Conservation (phyloP, 2,329 filamentous ascomycete species). For the Tolypocladium ovalisporum region DNA sequence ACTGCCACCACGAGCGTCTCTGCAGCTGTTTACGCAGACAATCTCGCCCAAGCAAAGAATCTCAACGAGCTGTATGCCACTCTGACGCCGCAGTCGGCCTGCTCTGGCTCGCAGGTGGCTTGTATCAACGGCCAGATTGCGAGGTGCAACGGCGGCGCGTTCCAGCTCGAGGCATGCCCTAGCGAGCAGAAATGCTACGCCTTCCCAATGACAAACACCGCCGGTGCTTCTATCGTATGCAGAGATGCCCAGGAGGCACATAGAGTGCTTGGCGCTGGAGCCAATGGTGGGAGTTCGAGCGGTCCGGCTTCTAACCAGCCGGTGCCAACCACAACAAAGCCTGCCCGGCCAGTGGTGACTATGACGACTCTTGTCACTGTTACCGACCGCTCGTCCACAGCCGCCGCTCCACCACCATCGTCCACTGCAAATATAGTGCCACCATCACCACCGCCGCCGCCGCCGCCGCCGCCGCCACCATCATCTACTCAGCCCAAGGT, state of each 20-base stretch:
- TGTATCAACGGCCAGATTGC: slow-evolving; percentile 40
- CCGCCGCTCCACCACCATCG: neutral
- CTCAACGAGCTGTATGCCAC: slow-evolving; percentile 37
- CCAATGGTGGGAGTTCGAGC: slow-evolving; percentile 1
- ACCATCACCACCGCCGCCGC: slow-evolving; percentile 6
- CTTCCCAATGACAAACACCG: slow-evolving; percentile 37
- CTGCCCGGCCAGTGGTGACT: slow-evolving; percentile 14
- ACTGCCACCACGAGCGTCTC: slow-evolving; percentile 28
- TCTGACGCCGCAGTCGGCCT: slow-evolving; percentile 34
- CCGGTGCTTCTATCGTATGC: slow-evolving; percentile 39
- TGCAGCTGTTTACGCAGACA: slow-evolving; percentile 28
- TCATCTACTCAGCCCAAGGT: neutral
- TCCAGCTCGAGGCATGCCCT: slow-evolving; percentile 27
- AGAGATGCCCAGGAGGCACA: slow-evolving; percentile 27
- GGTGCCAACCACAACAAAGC: slow-evolving; percentile 3
- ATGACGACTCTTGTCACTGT: slow-evolving; percentile 19
- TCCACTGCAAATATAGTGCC: slow-evolving; percentile 1
- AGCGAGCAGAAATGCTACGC: slow-evolving; percentile 35
- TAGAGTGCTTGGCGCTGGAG: slow-evolving; percentile 26
- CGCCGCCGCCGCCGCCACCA: slow-evolving; percentile 3
- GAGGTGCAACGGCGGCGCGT: slow-evolving; percentile 32
- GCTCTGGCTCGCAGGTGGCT: slow-evolving; percentile 33
- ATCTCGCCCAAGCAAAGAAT: slow-evolving; percentile 30
- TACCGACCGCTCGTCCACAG: slow-evolving; percentile 8
- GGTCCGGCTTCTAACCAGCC: neutral